Evolutionary conservation across 805 yeast species (phyloP), one percentile per base, ranked within the genome.

Genomic region (Isabelozyma rhagii): DNA sequence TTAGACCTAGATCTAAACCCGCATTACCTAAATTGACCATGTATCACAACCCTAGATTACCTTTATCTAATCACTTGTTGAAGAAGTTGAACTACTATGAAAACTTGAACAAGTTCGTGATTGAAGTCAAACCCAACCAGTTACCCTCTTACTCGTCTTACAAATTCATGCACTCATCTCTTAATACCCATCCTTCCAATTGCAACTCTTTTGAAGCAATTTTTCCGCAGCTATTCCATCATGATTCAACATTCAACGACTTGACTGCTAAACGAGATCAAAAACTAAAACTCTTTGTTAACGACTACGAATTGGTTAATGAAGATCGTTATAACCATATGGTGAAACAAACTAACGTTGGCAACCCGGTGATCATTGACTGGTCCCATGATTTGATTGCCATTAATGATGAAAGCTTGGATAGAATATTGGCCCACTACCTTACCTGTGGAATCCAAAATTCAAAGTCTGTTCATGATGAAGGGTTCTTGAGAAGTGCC

Each of bases 381-480:
- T 69, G 67, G 59, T 56, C 58, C 27, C 67, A 74, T 59, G 60
- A 65, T 48, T 66, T 74, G 58, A 63, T 74, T 45, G 78, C 77
- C 10, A 68, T 66, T 46, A 74, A 71, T 52, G 72, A 68, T 43
- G 58, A 58, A 11, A 62, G 75, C 17, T 63, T 74, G 48, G 70
- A 68, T 55, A 56, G 75, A 36, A 66, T 74, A 50, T 66, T 74
- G 69, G 64, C 67, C 41, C 70, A 74, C 61, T 72, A 72, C 56
- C 56, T 63, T 46, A 51, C 58, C 43, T 64, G 70, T 41, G 69
- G 70, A 13, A 65, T 60, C 40, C 68, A 66, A 53, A 53, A 56
- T 49, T 49, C 58, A 25, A 48, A 41, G 14, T 14, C 41, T 8
- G 27, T 29, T n/a, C 38, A 43, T 17, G 28, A n/a, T 18, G 14